phyloP scores from a whole-genome alignment of 805 yeast genomes.

The Danielozyma ontarioensis region DNA sequence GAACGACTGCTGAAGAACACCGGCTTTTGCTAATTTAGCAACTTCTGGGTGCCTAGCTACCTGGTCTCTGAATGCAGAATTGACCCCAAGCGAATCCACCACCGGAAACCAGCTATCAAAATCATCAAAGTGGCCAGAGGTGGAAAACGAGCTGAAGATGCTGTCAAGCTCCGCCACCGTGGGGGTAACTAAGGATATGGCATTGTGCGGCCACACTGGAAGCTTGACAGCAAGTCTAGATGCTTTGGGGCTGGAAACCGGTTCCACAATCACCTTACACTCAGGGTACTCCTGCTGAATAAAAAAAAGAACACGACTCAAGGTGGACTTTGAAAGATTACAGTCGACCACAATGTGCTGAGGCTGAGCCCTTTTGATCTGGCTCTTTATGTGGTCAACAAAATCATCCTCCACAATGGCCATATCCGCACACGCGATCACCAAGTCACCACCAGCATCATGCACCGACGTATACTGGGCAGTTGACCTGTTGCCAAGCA shows the following conservation, averaged over 20 bases:
- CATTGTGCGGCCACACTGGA: constrained; percentile 44
- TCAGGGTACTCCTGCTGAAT: constrained; percentile 7
- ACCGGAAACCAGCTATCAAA: constrained; percentile 69
- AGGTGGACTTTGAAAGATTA: constrained; percentile 47
- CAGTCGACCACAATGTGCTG: constrained; percentile 58
- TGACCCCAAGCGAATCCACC: constrained; percentile 54
- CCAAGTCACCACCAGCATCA: constrained; percentile 52
- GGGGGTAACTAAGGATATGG: constrained; percentile 55
- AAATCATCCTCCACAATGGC: constrained; percentile 44
- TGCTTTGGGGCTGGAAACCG: constrained; percentile 70
- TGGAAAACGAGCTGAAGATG: constrained; percentile 47
- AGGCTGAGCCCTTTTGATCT: constrained; percentile 42
- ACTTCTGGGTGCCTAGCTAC: constrained; percentile 28
- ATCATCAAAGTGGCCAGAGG: constrained; percentile 40
- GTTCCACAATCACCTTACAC: constrained; percentile 55
- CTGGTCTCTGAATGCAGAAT: constrained; percentile 40
- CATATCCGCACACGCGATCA: constrained; percentile 86
- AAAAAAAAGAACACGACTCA: constrained; percentile 30
- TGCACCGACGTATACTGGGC: constrained; percentile 76
- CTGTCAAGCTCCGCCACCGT: constrained; percentile 57
- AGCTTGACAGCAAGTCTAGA: constrained; percentile 39
- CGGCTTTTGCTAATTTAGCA: constrained; percentile 29
- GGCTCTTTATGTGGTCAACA: constrained; percentile 33
- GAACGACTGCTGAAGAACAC: constrained; percentile 60
- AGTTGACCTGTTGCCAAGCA: constrained; percentile 28